These are phyloP conservation scores for Malus sylvestris DNA, from an alignment of 306 rosid genomes.

Conservation along the genomic window DNA sequence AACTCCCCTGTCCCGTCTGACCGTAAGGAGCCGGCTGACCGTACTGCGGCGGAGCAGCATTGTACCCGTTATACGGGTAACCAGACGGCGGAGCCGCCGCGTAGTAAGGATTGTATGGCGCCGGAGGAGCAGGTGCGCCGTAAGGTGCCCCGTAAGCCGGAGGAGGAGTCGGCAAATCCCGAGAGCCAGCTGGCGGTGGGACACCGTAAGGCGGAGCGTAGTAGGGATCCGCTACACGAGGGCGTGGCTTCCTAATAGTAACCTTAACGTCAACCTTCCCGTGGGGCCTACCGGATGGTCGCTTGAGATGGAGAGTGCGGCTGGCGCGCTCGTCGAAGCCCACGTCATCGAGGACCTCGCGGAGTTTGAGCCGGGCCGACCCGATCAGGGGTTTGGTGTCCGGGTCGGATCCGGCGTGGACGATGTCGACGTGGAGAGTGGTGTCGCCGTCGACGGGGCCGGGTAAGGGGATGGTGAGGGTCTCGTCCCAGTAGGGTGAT, in stretches of 20 bases:
- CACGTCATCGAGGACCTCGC: slow-evolving; percentile 40
- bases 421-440: slow-evolving; percentile 53
- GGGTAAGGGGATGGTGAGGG: slow-evolving; percentile 40
- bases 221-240: slow-evolving; percentile 36
- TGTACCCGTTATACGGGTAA: slow-evolving; percentile 21
- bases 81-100: slow-evolving; percentile 20
- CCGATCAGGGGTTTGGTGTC: slow-evolving; percentile 78
- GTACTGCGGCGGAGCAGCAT: slow-evolving; percentile 11
- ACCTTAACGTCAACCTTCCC: slow-evolving; percentile 65
- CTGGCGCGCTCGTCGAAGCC: slow-evolving; percentile 37
- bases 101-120: slow-evolving; percentile 31
- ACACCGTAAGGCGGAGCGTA: slow-evolving; percentile 57
- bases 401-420: slow-evolving; percentile 57
- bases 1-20: slow-evolving; percentile 19
- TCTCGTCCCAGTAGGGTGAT: slow-evolving; percentile 61
- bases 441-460: slow-evolving; percentile 46
- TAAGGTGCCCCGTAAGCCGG: slow-evolving; percentile 9
- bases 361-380: slow-evolving; percentile 49
- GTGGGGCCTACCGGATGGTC: slow-evolving; percentile 81
- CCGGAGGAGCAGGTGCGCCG: slow-evolving; percentile 6
- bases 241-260: slow-evolving; percentile 30
- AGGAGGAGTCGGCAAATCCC: slow-evolving; percentile 33
- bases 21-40: slow-evolving; percentile 15
- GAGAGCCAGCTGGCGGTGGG: slow-evolving; percentile 38
- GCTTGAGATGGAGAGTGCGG: slow-evolving; percentile 43